phyloP scores from a whole-genome alignment of 345 rosid genomes.

The Mercurialis annua region DNA sequence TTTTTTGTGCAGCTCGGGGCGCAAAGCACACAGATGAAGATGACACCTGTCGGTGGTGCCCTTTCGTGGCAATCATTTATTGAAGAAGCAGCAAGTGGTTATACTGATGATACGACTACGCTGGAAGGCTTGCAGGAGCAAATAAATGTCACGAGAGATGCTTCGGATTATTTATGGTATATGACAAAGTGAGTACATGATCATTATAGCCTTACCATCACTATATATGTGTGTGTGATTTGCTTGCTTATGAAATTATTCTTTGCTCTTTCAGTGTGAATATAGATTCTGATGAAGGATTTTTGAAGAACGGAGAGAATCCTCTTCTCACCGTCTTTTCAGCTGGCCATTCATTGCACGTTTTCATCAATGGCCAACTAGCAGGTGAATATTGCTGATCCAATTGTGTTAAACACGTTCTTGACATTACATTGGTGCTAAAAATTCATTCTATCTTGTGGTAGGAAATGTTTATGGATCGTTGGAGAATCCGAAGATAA shows the following conservation, averaged over 20 bases:
- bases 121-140: slow-evolving; percentile 37
- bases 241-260: neutral
- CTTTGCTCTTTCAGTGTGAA: slow-evolving; percentile 46
- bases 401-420: neutral
- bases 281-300: slow-evolving; percentile 49
- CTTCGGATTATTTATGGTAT: slow-evolving; percentile 49
- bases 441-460: neutral
- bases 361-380: slow-evolving; percentile 32
- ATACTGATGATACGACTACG: slow-evolving; percentile 29
- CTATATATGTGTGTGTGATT: neutral
- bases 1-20: slow-evolving; percentile 27
- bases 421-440: slow-evolving; percentile 10
- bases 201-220: neutral
- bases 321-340: slow-evolving; percentile 43
- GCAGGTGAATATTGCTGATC: slow-evolving; percentile 14
- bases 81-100: slow-evolving; percentile 38
- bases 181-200: slow-evolving; percentile 40
- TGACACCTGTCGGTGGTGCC: slow-evolving; percentile 27
- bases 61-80: slow-evolving; percentile 41
- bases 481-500: slow-evolving; percentile 23
- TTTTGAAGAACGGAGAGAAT: slow-evolving; percentile 58
- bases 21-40: slow-evolving; percentile 32
- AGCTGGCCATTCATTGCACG: slow-evolving; percentile 33
- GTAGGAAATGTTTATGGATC: slow-evolving; percentile 28
- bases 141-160: slow-evolving; percentile 36